Conservation (phyloP, 2,329 filamentous ascomycete genomes). For the Fusarium acutatum region DNA sequence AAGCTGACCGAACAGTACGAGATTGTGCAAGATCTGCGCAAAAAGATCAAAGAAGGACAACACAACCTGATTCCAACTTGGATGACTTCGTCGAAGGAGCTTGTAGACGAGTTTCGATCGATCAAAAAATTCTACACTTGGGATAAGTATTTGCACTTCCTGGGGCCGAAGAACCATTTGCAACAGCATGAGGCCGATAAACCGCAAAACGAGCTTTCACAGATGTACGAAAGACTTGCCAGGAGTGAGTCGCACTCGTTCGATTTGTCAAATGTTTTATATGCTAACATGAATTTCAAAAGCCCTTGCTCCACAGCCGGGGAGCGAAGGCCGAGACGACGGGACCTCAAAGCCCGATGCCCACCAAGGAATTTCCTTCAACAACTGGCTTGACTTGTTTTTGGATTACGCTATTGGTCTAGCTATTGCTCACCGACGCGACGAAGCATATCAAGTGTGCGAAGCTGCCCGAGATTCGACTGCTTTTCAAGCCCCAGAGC, state of each 20-base stretch:
- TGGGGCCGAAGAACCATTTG: constrained; percentile 50
- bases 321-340: constrained; percentile 33
- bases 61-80: constrained; percentile 58
- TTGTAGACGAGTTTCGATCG: constrained; percentile 70
- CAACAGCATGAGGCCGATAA: constrained; percentile 33
- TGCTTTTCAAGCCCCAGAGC: constrained; percentile 77
- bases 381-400: constrained; percentile 89
- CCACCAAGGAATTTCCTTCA: constrained; percentile 83
- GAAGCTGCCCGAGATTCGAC: constrained; percentile 81
- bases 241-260: constrained; percentile 54
- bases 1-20: constrained; percentile 54
- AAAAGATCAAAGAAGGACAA: constrained; percentile 53
- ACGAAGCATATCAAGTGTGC: constrained; percentile 82
- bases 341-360: constrained; percentile 49
- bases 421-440: constrained; percentile 70
- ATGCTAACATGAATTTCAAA: constrained; percentile 24
- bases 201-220: constrained; percentile 57
- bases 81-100: constrained; percentile 66
- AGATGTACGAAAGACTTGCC: constrained; percentile 64
- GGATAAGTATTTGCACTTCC: constrained; percentile 70
- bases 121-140: constrained; percentile 72
- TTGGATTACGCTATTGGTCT: constrained; percentile 84
- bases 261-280: neutral
- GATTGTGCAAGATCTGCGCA: constrained; percentile 53
- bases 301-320: constrained; percentile 47